A percentile compares a stretch with the other conserved stretches of the same genome.
Conservation (phyloP, 331 rosid species). For the Pyracantha coccinea region DNA sequence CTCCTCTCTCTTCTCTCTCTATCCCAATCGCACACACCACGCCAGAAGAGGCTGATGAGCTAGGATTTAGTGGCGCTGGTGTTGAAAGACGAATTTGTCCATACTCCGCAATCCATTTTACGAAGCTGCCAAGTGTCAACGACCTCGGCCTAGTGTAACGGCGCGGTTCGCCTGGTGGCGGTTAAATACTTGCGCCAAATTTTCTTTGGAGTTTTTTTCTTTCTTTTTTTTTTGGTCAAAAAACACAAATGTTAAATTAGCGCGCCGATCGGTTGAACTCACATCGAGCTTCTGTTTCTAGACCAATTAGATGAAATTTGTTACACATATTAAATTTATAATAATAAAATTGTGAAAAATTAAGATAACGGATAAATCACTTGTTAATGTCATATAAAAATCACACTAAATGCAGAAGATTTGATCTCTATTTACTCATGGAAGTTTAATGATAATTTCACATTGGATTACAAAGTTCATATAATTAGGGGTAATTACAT, state of each 20-base stretch:
- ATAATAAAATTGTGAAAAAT: too few species aligned
- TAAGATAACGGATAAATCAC: accelerated
- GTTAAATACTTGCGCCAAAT: background rate
- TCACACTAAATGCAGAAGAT: too few species aligned
- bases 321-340: too few species aligned
- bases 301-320: too few species aligned
- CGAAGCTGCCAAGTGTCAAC: background rate
- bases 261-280: too few species aligned
- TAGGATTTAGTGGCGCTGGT: background rate
- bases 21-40: background rate
- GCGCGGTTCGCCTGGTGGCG: background rate
- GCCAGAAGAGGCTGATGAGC: background rate
- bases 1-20: background rate
- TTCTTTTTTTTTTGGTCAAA: too few species aligned
- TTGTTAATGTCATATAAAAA: too few species aligned
- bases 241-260: too few species aligned
- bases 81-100: background rate
- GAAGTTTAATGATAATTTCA: too few species aligned
- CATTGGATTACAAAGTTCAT: too few species aligned
- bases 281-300: too few species aligned
- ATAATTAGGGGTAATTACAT: background rate
- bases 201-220: background rate
- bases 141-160: background rate
- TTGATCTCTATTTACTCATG: too few species aligned
- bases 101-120: background rate